Evolutionary conservation across 345 rosid species (phyloP).

Genomic region (Citrus australasica): DNA sequence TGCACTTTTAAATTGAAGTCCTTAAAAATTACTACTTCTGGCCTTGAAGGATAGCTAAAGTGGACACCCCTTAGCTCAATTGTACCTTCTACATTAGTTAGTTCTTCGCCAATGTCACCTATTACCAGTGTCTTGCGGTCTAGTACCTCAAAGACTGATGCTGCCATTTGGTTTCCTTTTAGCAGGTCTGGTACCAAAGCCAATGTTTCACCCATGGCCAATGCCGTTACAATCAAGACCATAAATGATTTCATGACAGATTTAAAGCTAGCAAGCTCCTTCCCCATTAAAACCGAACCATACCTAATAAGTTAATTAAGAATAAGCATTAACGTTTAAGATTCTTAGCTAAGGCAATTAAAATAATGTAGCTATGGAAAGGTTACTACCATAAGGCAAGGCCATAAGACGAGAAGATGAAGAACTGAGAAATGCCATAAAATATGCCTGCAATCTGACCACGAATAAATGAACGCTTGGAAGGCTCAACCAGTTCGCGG

Average conservation of each 20-base stretch:
- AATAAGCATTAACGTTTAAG: neutral
- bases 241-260: constrained; percentile 90
- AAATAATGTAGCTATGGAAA: neutral
- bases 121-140: constrained; percentile 66
- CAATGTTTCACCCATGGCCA: constrained; percentile 95
- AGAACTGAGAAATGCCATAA: constrained; percentile 93
- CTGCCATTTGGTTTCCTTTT: constrained; percentile 95
- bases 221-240: constrained; percentile 91
- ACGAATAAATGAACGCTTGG: constrained; percentile 64
- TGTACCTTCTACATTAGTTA: constrained; percentile 60
- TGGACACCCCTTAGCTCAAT: constrained; percentile 67
- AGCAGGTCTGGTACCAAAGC: constrained; percentile 87
- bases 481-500: constrained; percentile 77
- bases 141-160: constrained; percentile 76
- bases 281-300: constrained; percentile 89
- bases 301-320: constrained; percentile 48
- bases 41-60: constrained; percentile 86
- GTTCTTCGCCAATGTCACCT: constrained; percentile 69
- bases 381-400: constrained; percentile 78
- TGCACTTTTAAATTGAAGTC: constrained; percentile 66
- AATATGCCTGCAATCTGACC: constrained; percentile 92
- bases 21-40: constrained; percentile 69
- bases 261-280: constrained; percentile 71
- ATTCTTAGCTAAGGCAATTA: neutral
- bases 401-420: constrained; percentile 93